Conservation (phyloP, 164 flowering plant species). For the Taxillus chinensis region DNA sequence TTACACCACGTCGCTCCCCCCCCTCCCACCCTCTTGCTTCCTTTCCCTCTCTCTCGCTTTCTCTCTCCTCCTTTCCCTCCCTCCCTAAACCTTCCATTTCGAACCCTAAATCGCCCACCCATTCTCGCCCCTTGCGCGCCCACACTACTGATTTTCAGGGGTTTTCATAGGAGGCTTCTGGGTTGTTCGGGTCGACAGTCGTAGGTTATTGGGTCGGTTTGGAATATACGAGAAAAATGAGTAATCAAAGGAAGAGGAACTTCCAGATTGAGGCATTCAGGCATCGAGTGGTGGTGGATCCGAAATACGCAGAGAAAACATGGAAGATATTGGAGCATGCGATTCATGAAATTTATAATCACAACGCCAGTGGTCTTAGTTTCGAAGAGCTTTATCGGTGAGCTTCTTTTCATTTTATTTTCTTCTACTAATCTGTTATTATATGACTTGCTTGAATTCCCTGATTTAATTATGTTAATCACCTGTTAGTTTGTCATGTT, state of each 20-base stretch:
- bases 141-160: no score
- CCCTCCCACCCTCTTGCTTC: no score
- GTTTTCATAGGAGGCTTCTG: no score
- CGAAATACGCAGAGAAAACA: constrained; percentile 87
- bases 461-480: no score
- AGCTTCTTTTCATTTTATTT: neutral
- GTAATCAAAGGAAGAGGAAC: constrained; percentile 68
- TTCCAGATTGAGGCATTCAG: constrained; percentile 89
- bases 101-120: no score
- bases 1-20: no score
- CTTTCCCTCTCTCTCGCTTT: no score
- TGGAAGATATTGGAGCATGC: constrained; percentile 94
- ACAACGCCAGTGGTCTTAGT: constrained; percentile 89
- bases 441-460: no score
- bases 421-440: neutral
- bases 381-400: constrained; percentile 93
- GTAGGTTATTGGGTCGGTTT: neutral
- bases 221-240: constrained; percentile 26
- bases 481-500: no score
- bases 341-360: constrained; percentile 91
- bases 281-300: constrained; percentile 85
- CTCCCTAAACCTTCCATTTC: no score
- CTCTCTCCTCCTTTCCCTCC: no score
- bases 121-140: no score
- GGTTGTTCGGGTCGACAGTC: neutral